phyloP scores from a whole-genome alignment of 192 early-diverging fungal species.

The Piromyces finnis region DNA sequence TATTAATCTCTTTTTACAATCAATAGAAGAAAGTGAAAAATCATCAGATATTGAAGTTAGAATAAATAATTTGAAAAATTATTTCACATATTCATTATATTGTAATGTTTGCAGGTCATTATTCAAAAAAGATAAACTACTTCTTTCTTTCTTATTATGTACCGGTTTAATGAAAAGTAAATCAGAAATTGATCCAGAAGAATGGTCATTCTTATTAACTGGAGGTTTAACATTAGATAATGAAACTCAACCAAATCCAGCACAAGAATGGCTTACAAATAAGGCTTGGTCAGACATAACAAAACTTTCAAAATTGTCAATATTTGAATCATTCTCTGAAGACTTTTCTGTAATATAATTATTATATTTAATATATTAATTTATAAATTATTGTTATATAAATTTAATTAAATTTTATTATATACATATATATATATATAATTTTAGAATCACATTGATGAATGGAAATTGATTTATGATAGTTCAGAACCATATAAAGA shows the following conservation, averaged over 20 bases:
- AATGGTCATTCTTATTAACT: conserved; percentile 42
- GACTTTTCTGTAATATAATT: not conserved
- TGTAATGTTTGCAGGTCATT: conserved; percentile 40
- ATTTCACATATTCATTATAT: conserved; percentile 42
- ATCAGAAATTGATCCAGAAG: conserved; percentile 30
- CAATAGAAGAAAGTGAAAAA: conserved; percentile 34
- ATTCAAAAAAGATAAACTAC: conserved; percentile 43
- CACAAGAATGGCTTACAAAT: conserved; percentile 5
- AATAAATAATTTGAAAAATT: conserved; percentile 26
- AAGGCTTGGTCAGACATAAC: not conserved
- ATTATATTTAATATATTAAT: conserved; percentile 16
- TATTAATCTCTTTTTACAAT: conserved; percentile 42
- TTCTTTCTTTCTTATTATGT: conserved; percentile 41
- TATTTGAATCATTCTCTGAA: conserved; percentile 20
- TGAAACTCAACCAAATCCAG: conserved; percentile 22
- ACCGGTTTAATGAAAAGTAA: conserved; percentile 28
- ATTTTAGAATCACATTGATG: conserved; percentile 11
- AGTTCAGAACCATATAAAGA: conserved; percentile 14
- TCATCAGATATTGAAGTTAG: conserved; percentile 22
- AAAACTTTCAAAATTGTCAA: conserved; percentile 7
- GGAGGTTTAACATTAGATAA: conserved; percentile 23
- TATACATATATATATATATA: conserved; percentile 15
- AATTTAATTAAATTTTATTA: conserved; percentile 15
- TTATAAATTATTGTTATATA: conserved; percentile 24
- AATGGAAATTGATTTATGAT: conserved; percentile 27